These are phyloP conservation scores for Forsythia suspensa DNA, from an alignment of 257 asterid genomes.

Conservation along the genomic window DNA sequence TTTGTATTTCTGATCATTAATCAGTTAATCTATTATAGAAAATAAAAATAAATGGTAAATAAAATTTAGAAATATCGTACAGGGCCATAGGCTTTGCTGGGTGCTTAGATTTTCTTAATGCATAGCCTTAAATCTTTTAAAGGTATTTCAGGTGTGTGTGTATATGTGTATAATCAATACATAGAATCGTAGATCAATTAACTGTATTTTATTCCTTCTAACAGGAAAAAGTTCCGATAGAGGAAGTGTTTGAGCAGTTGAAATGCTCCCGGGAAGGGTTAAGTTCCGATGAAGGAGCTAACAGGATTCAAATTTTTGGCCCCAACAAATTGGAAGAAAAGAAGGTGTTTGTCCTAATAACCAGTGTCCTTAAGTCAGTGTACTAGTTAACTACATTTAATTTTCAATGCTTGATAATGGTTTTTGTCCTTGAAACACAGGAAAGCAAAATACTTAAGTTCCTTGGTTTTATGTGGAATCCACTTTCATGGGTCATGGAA, in stretches of 20 bases:
- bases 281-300: constrained; percentile 70
- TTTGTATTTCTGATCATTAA: not conserved
- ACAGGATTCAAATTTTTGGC: constrained; percentile 92
- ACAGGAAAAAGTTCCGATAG: constrained; percentile 93
- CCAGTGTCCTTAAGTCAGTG: not conserved
- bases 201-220: not conserved
- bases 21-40: no score
- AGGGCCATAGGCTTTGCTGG: no score
- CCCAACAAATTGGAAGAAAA: constrained; percentile 98
- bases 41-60: no score
- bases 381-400: not conserved
- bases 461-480: constrained; percentile 99
- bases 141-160: no score
- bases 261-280: constrained; percentile 88
- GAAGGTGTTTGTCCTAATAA: constrained; percentile 39
- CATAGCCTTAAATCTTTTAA: no score
- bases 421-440: constrained; percentile 30
- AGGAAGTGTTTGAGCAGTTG: constrained; percentile 91
- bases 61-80: no score
- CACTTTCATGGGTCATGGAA: constrained; percentile 99
- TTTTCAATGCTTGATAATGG: no score
- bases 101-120: no score
- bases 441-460: constrained; percentile 93
- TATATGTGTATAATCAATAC: no score
- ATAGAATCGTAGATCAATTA: no score